Conservation (phyloP, 2,329 filamentous ascomycete genomes). For the Colletotrichum liaoningense region DNA sequence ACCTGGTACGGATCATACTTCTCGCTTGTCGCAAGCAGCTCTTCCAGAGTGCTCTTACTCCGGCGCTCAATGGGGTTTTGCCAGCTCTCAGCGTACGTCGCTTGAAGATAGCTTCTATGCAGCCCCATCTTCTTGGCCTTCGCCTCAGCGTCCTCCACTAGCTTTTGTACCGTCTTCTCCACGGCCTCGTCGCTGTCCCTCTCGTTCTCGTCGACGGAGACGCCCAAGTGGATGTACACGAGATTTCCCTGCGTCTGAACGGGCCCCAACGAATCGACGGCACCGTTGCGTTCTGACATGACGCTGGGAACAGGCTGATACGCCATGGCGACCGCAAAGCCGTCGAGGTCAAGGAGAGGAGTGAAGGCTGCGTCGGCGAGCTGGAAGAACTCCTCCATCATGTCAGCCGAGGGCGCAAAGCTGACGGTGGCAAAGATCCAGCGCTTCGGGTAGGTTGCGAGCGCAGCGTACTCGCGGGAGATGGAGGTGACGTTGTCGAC, state of each 20-base stretch:
- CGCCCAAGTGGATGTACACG: slow-evolving; percentile 6
- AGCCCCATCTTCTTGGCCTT: slow-evolving; percentile 2
- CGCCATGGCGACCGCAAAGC: slow-evolving; percentile 10
- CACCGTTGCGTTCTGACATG: slow-evolving; percentile 6
- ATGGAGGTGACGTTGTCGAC: slow-evolving; percentile 17
- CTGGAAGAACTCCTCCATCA: slow-evolving; percentile 20
- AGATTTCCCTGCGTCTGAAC: slow-evolving; percentile 9
- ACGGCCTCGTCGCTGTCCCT: background rate
- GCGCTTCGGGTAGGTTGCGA: slow-evolving; percentile 13
- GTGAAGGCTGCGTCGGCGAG: slow-evolving; percentile 11
- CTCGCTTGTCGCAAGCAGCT: slow-evolving; percentile 4
- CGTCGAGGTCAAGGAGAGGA: background rate
- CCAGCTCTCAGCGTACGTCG: slow-evolving; percentile 21
- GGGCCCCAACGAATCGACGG: background rate
- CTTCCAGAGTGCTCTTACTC: background rate
- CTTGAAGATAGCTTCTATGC: background rate
- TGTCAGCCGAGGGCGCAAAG: slow-evolving; percentile 6
- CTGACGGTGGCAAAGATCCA: slow-evolving; percentile 8
- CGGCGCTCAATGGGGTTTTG: slow-evolving; percentile 9
- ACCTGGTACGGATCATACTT: slow-evolving; percentile 22
- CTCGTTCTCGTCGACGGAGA: background rate
- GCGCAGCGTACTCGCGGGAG: slow-evolving; percentile 11
- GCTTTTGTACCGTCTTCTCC: background rate
- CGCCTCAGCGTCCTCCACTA: background rate
- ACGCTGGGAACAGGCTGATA: slow-evolving; percentile 8